phyloP scores from a whole-genome alignment of 2,329 filamentous ascomycete species.

The Anthostomella pinea region DNA sequence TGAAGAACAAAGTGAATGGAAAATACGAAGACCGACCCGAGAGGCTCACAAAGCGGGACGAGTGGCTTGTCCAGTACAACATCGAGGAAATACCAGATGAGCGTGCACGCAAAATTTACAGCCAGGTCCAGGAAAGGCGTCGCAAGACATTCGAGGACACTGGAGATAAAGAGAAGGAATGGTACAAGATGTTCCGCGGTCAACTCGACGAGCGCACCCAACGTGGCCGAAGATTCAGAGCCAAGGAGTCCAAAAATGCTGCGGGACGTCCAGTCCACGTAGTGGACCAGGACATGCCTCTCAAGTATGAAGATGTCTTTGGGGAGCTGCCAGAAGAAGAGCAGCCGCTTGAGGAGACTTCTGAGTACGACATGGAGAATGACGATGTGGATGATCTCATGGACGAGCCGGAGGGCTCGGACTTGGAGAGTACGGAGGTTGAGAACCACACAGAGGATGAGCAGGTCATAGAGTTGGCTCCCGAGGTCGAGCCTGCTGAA shows the following conservation, averaged over 20 bases:
- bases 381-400: no score
- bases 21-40: conserved; percentile 59
- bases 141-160: conserved; percentile 43
- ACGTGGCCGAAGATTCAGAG: conserved; percentile 58
- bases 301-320: conserved; percentile 37
- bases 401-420: no score
- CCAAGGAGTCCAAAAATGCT: conserved; percentile 51
- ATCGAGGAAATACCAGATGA: conserved; percentile 58
- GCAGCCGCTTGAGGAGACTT: no score
- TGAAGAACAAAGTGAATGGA: conserved; percentile 71
- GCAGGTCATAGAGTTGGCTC: no score
- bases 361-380: background rate
- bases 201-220: conserved; percentile 41
- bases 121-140: conserved; percentile 54
- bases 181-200: conserved; percentile 47
- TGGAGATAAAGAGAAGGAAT: conserved; percentile 38
- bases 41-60: conserved; percentile 38
- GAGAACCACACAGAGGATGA: no score
- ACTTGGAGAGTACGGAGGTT: no score
- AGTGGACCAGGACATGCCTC: conserved; percentile 39
- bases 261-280: conserved; percentile 45
- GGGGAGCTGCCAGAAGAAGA: conserved; percentile 6
- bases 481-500: no score
- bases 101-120: conserved; percentile 52
- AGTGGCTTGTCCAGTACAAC: conserved; percentile 77